Evolutionary conservation across 2,329 filamentous ascomycete species (phyloP).

Genomic region (Hirsutella thompsonii): DNA sequence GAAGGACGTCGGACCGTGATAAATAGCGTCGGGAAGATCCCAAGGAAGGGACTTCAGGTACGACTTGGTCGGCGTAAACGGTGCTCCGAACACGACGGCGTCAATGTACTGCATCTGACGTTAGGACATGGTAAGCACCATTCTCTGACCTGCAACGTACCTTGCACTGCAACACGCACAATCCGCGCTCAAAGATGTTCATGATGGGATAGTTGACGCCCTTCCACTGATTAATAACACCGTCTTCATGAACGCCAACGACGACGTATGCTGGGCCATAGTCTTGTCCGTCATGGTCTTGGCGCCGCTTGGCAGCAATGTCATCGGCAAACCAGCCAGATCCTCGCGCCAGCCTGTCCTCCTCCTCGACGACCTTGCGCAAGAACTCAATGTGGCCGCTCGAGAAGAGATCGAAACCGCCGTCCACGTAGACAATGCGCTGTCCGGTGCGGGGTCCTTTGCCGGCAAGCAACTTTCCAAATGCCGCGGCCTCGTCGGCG

Average conservation of each 20-base stretch:
- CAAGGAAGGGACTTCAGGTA: slow-evolving; percentile 68
- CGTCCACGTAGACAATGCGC: slow-evolving; percentile 85
- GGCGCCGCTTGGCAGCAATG: slow-evolving; percentile 47
- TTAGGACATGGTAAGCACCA: background rate
- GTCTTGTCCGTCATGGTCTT: slow-evolving; percentile 44
- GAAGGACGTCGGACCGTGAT: slow-evolving; percentile 92
- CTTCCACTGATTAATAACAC: slow-evolving; percentile 93
- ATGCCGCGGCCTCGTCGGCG: slow-evolving; percentile 50
- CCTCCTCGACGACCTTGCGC: slow-evolving; percentile 57
- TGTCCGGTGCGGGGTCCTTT: slow-evolving; percentile 64
- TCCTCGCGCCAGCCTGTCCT: slow-evolving; percentile 53
- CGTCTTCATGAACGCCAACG: slow-evolving; percentile 86
- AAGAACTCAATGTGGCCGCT: slow-evolving; percentile 96
- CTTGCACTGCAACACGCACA: slow-evolving; percentile 91
- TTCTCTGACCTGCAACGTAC: slow-evolving; percentile 32
- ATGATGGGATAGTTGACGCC: slow-evolving; percentile 98
- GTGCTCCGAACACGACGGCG: slow-evolving; percentile 78
- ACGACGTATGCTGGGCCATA: slow-evolving; percentile 80
- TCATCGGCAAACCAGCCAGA: slow-evolving; percentile 65
- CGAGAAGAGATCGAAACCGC: slow-evolving; percentile 92
- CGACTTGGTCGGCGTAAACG: slow-evolving; percentile 67
- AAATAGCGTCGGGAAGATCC: slow-evolving; percentile 66
- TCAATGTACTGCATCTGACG: slow-evolving; percentile 56
- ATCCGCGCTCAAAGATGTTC: slow-evolving; percentile 93
- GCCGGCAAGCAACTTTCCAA: slow-evolving; percentile 57